Percentiles rank a stretch among this genome's conserved stretches.
Conservation (phyloP, 345 rosid genomes). For the Corchorus olitorius region DNA sequence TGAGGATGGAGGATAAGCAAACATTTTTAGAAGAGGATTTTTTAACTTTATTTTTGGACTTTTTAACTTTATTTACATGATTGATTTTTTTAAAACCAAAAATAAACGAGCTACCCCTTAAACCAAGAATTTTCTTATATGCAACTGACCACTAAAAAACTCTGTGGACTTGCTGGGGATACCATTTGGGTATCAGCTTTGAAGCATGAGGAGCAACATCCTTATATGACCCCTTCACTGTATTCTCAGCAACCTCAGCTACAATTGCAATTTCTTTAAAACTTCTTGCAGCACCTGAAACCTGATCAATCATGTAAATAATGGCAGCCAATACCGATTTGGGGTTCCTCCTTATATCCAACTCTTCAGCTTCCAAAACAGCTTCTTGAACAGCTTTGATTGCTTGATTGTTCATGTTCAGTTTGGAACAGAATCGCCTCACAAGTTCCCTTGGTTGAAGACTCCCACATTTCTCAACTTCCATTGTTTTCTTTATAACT, state of each 20-base stretch:
- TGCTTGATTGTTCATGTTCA: neutral
- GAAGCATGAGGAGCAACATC: constrained; percentile 26
- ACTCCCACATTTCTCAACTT: neutral
- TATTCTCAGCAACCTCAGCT: constrained; percentile 23
- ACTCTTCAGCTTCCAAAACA: neutral
- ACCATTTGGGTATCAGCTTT: constrained; percentile 29
- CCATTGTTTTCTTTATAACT: neutral
- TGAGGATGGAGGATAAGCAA: too few relatives aligned
- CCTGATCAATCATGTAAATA: constrained; percentile 25
- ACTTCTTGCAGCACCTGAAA: constrained; percentile 18
- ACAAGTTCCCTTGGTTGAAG: neutral
- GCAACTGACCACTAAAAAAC: too few relatives aligned
- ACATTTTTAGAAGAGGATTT: too few relatives aligned
- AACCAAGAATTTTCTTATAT: too few relatives aligned
- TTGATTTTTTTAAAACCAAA: too few relatives aligned
- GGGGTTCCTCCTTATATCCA: constrained; percentile 23
- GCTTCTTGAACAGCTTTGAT: constrained; percentile 11
- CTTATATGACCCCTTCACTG: constrained; percentile 28
- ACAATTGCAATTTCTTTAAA: constrained; percentile 21
- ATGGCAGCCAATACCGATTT: constrained; percentile 27
- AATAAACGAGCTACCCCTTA: too few relatives aligned
- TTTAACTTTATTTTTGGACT: too few relatives aligned
- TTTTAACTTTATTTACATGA: too few relatives aligned
- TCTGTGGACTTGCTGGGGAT: constrained; percentile 24
- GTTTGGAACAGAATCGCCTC: neutral